phyloP scores from a whole-genome alignment of 352 stramenopile species.

The Pythium insidiosum region DNA sequence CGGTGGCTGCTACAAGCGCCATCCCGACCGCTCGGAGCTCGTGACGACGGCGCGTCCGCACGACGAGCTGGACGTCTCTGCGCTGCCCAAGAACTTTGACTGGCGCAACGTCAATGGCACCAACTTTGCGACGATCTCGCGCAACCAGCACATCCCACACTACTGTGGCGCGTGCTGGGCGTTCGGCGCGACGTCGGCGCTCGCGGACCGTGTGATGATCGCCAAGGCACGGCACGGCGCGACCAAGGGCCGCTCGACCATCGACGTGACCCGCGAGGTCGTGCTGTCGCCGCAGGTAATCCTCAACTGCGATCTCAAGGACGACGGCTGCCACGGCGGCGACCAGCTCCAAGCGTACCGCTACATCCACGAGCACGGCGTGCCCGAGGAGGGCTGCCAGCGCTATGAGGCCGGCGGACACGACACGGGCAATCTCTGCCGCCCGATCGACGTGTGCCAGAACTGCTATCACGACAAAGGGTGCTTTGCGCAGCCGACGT shows the following conservation, averaged over 20 bases:
- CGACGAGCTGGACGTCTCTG: slow-evolving; percentile 42
- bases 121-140: slow-evolving; percentile 74
- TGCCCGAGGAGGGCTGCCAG: slow-evolving; percentile 94
- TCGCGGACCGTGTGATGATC: slow-evolving; percentile 84
- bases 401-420: slow-evolving; percentile 89
- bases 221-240: slow-evolving; percentile 42
- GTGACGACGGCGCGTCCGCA: slow-evolving; percentile 59
- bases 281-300: slow-evolving; percentile 81
- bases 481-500: slow-evolving; percentile 85
- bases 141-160: slow-evolving; percentile 82
- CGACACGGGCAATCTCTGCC: slow-evolving; percentile 88
- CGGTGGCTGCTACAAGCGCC: slow-evolving; percentile 65
- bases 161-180: slow-evolving; percentile 89
- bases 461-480: slow-evolving; percentile 85
- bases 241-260: slow-evolving; percentile 22
- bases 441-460: slow-evolving; percentile 85
- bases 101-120: slow-evolving; percentile 87
- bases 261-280: slow-evolving; percentile 71
- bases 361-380: slow-evolving; percentile 86
- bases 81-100: slow-evolving; percentile 91
- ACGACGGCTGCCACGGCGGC: slow-evolving; percentile 90
- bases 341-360: slow-evolving; percentile 89
- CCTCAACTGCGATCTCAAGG: slow-evolving; percentile 84
- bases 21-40: slow-evolving; percentile 52
- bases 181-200: slow-evolving; percentile 78